Evolutionary conservation across 257 asterid species (phyloP).

Genomic region (Vinca minor): DNA sequence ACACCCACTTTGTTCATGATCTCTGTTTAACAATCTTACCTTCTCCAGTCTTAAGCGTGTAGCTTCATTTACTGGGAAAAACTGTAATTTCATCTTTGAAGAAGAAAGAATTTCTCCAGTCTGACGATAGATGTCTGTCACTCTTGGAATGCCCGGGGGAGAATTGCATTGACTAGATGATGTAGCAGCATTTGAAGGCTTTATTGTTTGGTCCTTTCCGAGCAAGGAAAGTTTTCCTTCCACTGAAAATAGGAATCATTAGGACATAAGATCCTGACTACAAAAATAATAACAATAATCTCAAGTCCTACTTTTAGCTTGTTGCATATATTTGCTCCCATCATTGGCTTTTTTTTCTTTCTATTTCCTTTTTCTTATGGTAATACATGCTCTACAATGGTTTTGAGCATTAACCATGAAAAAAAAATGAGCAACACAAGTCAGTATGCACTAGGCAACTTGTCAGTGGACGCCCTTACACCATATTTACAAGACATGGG

Average conservation of each 20-base stretch:
- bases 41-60: slow-evolving; percentile 57
- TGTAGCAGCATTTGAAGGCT: slow-evolving; percentile 6
- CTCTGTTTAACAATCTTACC: slow-evolving; percentile 28
- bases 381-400: not conserved
- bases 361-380: not conserved
- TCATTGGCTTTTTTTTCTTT: not conserved
- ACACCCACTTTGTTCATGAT: not conserved
- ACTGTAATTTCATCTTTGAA: slow-evolving; percentile 71
- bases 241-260: slow-evolving; percentile 10
- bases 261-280: not conserved
- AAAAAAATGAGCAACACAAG: not conserved
- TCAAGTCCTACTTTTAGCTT: not conserved
- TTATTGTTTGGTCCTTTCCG: not conserved
- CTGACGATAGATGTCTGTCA: slow-evolving; percentile 23
- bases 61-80: slow-evolving; percentile 57
- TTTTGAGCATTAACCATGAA: not conserved
- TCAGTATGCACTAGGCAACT: not conserved
- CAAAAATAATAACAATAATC: not conserved
- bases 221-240: not conserved
- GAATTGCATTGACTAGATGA: slow-evolving; percentile 15
- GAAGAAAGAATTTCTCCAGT: slow-evolving; percentile 31
- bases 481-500: not conserved
- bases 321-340: not conserved
- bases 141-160: slow-evolving; percentile 22
- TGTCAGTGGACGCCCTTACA: not conserved